Evolutionary conservation across 306 rosid species (phyloP), one percentile per base, ranked within the genome.

Genomic region (Pyrus pyrifolia): DNA sequence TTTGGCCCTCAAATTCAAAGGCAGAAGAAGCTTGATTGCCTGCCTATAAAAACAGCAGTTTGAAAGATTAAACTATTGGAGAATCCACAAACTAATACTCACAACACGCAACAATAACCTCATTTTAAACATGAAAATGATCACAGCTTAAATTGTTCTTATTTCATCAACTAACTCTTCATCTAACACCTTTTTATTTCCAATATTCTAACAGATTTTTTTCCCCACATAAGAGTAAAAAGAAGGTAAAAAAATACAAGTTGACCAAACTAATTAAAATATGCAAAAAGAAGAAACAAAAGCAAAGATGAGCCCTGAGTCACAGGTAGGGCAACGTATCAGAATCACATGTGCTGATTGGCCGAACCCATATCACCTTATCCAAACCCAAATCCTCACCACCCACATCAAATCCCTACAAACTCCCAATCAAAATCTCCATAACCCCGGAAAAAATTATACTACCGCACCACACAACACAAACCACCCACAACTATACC

Each of bases 321-420:
- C 63, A 53, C 35, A 72, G 71, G 84, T 70, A 76, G 71, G 81
- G 22, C 19, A 51, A 11, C 52, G 70, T 84, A 87, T 89, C 91
- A 89, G 79, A 87, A 85, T 73, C 78, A 66, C 13, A 17, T 8
- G 74, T 67, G 71, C 81, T 78, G 75, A 87, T 92, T 87, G 96
- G 91, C 74, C 80, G 27, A 84, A 80, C 72, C 69, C 69, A 78
- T 79, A 85, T 92, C 84, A 52, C 73, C 91, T 87, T 88, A 92
- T 90, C 97, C 90, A 84, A 81, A 82, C 31, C 71, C 62, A 71
- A 71, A 76, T 72, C 57, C 68, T 51, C 72, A 63, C 83, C 87
- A 52, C 82, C 72, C 87, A 74, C 82, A 79, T 63, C 68, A 77
- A 85, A 78, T 83, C 86, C 79, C 2, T 46, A 13, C 75, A 58